These are phyloP conservation scores for Polyporus arcularius DNA, from an alignment of 768 basidiomycete genomes.

Conservation along the genomic window DNA sequence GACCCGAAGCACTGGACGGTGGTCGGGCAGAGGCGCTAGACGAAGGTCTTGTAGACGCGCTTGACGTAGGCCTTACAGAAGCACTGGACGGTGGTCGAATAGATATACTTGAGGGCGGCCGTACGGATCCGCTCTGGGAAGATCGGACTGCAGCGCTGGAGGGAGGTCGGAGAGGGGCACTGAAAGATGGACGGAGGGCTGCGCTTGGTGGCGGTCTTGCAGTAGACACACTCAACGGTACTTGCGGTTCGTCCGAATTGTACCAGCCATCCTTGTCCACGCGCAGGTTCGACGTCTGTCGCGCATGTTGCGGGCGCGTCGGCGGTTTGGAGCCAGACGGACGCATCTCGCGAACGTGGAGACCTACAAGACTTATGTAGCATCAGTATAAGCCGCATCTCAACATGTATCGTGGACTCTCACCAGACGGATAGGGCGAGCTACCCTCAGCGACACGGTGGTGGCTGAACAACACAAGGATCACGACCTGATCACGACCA, in stretches of 20 bases:
- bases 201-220: slow-evolving; percentile 7
- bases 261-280: slow-evolving; percentile 19
- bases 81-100: slow-evolving; percentile 31
- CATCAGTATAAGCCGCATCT: too few relatives aligned
- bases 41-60: slow-evolving; percentile 43
- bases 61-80: slow-evolving; percentile 32
- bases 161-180: slow-evolving; percentile 17
- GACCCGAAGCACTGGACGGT: slow-evolving; percentile 48
- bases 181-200: slow-evolving; percentile 13
- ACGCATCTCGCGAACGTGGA: not conserved
- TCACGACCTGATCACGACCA: too few relatives aligned
- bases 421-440: not conserved
- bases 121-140: slow-evolving; percentile 6
- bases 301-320: not conserved
- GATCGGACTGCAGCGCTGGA: slow-evolving; percentile 5
- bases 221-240: slow-evolving; percentile 10
- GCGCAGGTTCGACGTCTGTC: not conserved
- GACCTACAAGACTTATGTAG: too few relatives aligned
- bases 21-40: slow-evolving; percentile 41
- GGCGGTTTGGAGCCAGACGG: slow-evolving; percentile 6
- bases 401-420: too few relatives aligned
- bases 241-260: not conserved
- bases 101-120: slow-evolving; percentile 7
- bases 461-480: not conserved
- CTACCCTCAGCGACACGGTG: not conserved